Base-by-base conservation (phyloP, 1,139 yeast species). In the Petasospora fabianii region DNA sequence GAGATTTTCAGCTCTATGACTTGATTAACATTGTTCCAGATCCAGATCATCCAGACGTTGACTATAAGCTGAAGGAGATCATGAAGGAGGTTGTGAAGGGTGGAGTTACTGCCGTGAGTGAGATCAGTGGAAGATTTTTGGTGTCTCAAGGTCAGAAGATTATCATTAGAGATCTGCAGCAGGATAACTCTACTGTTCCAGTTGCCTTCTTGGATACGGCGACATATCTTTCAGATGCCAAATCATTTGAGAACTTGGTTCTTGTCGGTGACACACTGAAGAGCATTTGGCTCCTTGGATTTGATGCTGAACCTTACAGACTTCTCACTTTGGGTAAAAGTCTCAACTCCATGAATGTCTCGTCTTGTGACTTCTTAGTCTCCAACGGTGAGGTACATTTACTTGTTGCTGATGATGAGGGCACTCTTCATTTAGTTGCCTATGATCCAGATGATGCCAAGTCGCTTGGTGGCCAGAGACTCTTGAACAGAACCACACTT, bases 231-330 rank as follows among this genome's bases (percentile, higher is more conserved):
- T 71, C 84, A 12, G 95, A 85, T 49, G 75, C 87, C 19, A 90
- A 90, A 60, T 74, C 88, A 49, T 79, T 86, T 58, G 92, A 95
- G 28, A 87, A 90, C 59, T 65, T 90, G 55, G 59, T 90, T 20
- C 53, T 87, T 3, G 62, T 88, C 20, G 96, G 95, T 15, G 99
- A 92, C 61, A 71, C 87, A 0, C 69, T 80, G 60, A 84, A 85
- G 50, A 84, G 95, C 49, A 69, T 87, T 7, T 80, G 92, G 71
- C 69, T 94, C 42, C 82, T 81, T 19, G 97, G 97, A 1, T 90
- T 88, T 62, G 96, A 90, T 57, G 92, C 95, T 3, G 97, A 92
- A 54, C 99, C 98, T 1, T 90, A 85, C 60, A 68, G 97, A 48
- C 80, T 92, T 82, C 70, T 86, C 19, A 62, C 75, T 48, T 64